These are phyloP conservation scores for Warburgia ugandensis DNA, from an alignment of 164 flowering plant species.

Conservation along the genomic window DNA sequence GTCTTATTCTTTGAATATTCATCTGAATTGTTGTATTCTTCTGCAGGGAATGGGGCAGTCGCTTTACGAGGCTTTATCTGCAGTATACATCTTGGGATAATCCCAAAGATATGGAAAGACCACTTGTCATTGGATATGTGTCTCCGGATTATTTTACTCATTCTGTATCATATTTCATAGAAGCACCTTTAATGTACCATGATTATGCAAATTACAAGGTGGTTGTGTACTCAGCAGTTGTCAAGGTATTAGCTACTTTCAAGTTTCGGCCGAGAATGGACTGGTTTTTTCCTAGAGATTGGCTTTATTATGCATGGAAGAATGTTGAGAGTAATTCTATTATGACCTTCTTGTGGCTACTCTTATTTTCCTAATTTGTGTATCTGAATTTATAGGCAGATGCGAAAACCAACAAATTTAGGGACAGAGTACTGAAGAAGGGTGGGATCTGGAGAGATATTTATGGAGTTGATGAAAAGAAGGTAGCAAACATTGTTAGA, in stretches of 20 bases:
- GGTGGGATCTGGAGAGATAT: constrained; percentile 96
- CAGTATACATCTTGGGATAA: constrained; percentile 91
- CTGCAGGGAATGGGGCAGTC: constrained; percentile 97
- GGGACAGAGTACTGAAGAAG: constrained; percentile 67
- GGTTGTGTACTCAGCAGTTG: constrained; percentile 95
- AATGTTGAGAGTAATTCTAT: too few species aligned
- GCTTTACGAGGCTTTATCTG: constrained; percentile 71
- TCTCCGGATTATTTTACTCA: constrained; percentile 99
- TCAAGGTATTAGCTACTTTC: constrained; percentile 53
- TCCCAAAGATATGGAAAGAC: constrained; percentile 79
- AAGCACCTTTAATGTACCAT: constrained; percentile 86
- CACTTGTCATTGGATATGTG: constrained; percentile 89
- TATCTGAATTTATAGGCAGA: constrained; percentile 62
- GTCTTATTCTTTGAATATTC: background rate
- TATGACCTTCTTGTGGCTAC: too few species aligned
- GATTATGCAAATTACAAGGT: constrained; percentile 82
- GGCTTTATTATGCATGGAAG: too few species aligned
- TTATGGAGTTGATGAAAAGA: constrained; percentile 94
- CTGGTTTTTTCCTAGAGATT: background rate
- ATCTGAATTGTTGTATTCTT: constrained; percentile 5
- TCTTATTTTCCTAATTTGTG: background rate
- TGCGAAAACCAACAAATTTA: constrained; percentile 83
- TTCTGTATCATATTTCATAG: constrained; percentile 96
- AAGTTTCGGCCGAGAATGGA: background rate
- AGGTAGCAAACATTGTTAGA: constrained; percentile 88